Evolutionary conservation across 768 basidiomycete species (phyloP), one percentile per base, ranked within the genome.

Genomic region (Cubamyces lactineus): DNA sequence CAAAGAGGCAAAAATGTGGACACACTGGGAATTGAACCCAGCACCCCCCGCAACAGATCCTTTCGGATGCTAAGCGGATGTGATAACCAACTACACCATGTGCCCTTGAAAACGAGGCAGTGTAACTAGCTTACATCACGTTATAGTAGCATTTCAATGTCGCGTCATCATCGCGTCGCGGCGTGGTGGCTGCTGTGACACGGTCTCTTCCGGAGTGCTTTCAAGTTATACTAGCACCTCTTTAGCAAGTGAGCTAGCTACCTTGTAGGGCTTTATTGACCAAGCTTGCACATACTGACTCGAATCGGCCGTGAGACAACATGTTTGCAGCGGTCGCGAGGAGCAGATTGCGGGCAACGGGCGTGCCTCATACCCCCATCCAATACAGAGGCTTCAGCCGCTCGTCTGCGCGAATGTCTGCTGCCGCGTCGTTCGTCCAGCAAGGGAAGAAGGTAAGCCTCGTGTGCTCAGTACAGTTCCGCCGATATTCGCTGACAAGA

Each of bases 371-470:
- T 7, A 21, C 47, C 30, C 41, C 54, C 2, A 17, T 38, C 45
- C 45, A 42, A n/a, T 34, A 28, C 21, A 40, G 63, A 40, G 45
- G 19, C 53, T 62, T 61, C 48, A 61, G 59, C 39, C 64, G 62
- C 17, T 53, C 66, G 11, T 7, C 58, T 42, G 39, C 60, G 30
- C 57, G 62, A 24, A 79, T 77, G 75, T 65, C 74, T 46, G 76
- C 78, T 45, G 76, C 79, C 13, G 66, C 77, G 21, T 72, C 79
- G 17, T 83, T 83, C 64, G 73, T 77, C 53, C 74, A 72, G 58
- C 74, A 76, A 11, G 83, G 82, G 34, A 83, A 78, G 66, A 84
- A 84, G 77, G 82, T 78, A 57, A 19, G 57, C 30, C 26, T 19
- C 46, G 45, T 40, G 17, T 41, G 28, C 28, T 28, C 28, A 28